These are phyloP conservation scores for Stagonosporopsis cucurbitacearum DNA, from an alignment of 2,329 filamentous ascomycete species.

Conservation along the genomic window DNA sequence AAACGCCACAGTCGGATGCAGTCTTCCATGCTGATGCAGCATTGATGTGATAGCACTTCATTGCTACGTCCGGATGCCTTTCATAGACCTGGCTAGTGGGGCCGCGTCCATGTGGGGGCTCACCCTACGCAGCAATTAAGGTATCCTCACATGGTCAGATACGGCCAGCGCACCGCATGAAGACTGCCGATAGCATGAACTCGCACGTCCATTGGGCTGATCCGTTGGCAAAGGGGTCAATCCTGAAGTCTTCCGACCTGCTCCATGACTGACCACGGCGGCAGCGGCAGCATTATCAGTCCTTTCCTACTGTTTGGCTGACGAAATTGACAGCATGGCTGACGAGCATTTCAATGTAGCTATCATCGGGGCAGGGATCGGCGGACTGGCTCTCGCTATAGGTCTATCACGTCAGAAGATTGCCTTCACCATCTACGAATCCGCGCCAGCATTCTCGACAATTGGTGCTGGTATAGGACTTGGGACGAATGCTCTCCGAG, in stretches of 20 bases:
- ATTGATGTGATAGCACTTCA: neutral
- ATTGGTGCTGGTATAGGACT: slow-evolving; percentile 39
- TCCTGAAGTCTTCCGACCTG: neutral
- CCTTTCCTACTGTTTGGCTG: neutral
- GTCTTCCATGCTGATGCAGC: neutral
- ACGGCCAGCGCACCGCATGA: neutral
- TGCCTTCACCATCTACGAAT: slow-evolving; percentile 35
- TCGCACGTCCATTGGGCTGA: neutral
- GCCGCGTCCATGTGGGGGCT: slow-evolving; percentile 7
- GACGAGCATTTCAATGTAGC: slow-evolving; percentile 6
- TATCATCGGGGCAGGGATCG: slow-evolving; percentile 31
- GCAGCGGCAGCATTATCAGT: neutral
- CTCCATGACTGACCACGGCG: neutral
- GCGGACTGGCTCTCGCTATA: slow-evolving; percentile 32
- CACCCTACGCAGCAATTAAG: neutral
- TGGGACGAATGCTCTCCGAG: slow-evolving; percentile 51
- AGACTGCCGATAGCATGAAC: slow-evolving; percentile 1
- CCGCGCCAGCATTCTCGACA: slow-evolving; percentile 24
- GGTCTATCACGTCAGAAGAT: slow-evolving; percentile 26
- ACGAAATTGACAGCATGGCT: neutral
- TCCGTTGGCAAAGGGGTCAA: neutral
- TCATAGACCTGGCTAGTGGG: neutral
- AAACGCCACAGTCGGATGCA: neutral
- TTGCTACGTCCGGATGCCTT: neutral
- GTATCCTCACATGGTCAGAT: neutral